Conservation (phyloP, 1,139 yeast genomes). For the Zygosaccharomyces pseudobailii region DNA sequence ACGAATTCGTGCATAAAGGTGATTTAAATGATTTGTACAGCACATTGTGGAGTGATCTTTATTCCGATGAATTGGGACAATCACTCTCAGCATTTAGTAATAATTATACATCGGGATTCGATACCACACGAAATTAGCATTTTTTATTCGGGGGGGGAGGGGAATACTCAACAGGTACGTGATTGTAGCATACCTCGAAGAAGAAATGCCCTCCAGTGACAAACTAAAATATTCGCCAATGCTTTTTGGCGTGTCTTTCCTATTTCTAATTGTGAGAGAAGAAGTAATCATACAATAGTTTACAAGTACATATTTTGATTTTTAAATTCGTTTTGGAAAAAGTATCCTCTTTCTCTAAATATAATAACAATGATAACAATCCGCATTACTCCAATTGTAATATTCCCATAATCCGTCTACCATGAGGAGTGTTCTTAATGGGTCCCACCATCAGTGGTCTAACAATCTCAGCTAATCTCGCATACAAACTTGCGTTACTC, state of each 20-base stretch:
- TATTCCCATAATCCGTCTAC: constrained; percentile 65
- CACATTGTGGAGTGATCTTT: constrained; percentile 31
- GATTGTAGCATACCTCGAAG: too few species aligned
- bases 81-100: constrained; percentile 3
- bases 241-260: too few species aligned
- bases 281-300: neutral
- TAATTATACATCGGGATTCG: constrained; percentile 1
- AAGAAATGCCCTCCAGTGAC: too few species aligned
- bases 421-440: constrained; percentile 84
- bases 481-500: constrained; percentile 39
- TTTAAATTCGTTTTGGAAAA: neutral
- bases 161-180: too few species aligned
- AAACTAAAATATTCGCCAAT: too few species aligned
- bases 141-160: neutral
- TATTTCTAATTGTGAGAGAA: too few species aligned
- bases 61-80: constrained; percentile 14
- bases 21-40: constrained; percentile 29
- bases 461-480: constrained; percentile 48
- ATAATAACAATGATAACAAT: neutral
- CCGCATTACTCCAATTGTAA: constrained; percentile 18
- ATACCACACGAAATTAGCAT: neutral
- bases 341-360: neutral
- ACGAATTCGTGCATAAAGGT: constrained; percentile 30
- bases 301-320: neutral
- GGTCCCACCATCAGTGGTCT: constrained; percentile 53